Percentiles rank a stretch among this genome's conserved stretches.
phyloP scores from a whole-genome alignment of 768 basidiomycete genomes.

The Kwoniella sp. region DNA sequence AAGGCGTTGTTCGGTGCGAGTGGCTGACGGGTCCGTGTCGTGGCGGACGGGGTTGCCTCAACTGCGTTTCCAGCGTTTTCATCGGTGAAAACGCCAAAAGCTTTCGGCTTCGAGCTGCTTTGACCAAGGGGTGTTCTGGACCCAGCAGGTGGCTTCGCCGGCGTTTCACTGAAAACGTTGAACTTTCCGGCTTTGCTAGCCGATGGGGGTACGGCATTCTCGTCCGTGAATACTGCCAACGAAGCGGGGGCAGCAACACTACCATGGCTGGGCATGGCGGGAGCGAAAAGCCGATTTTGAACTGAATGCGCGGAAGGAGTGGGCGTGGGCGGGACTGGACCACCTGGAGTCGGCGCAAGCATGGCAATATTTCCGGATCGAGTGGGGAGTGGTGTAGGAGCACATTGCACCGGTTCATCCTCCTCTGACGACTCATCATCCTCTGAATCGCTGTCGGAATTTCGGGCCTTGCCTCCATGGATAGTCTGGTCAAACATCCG shows the following conservation, averaged over 20 bases:
- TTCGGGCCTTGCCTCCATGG: slow-evolving; percentile 47
- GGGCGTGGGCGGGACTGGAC: slow-evolving; percentile 54
- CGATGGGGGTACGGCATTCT: slow-evolving; percentile 40
- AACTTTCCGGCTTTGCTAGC: slow-evolving; percentile 33
- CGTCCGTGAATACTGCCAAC: slow-evolving; percentile 34
- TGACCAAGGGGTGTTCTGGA: slow-evolving; percentile 34
- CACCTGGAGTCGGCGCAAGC: slow-evolving; percentile 35
- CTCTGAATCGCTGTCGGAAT: slow-evolving; percentile 41
- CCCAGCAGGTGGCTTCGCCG: slow-evolving; percentile 49
- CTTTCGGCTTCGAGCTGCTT: slow-evolving; percentile 26
- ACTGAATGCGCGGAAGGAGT: slow-evolving; percentile 48
- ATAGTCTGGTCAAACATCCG: slow-evolving; percentile 80
- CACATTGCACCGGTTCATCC: slow-evolving; percentile 28
- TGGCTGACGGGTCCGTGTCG: slow-evolving; percentile 11
- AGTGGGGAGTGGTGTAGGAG: slow-evolving; percentile 48
- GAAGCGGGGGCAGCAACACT: slow-evolving; percentile 28
- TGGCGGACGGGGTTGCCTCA: slow-evolving; percentile 17
- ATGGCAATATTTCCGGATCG: slow-evolving; percentile 38
- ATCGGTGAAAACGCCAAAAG: slow-evolving; percentile 36
- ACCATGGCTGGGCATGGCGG: slow-evolving; percentile 34
- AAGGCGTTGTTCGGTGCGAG: slow-evolving; percentile 28
- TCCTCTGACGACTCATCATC: slow-evolving; percentile 52
- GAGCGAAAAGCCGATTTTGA: slow-evolving; percentile 19
- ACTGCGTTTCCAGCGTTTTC: slow-evolving; percentile 20
- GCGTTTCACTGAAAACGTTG: slow-evolving; percentile 50